These are phyloP conservation scores for Avena insularis DNA, from an alignment of 176 grass and related monocot species.

Conservation along the genomic window DNA sequence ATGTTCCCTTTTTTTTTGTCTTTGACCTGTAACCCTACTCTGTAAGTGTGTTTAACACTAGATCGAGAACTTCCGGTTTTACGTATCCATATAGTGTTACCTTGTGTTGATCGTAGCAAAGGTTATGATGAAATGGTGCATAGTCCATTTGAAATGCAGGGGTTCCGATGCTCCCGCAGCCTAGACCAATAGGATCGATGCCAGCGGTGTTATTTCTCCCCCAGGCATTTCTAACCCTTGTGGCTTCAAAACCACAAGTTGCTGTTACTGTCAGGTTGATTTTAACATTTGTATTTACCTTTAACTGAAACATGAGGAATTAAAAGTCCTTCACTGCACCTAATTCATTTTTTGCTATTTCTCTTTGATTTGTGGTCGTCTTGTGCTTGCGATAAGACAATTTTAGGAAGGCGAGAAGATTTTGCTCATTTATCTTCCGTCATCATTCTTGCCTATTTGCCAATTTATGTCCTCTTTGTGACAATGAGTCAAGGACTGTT, in stretches of 20 bases:
- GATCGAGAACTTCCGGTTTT: background rate
- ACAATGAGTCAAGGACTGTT: too few species aligned
- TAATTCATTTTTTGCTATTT: background rate
- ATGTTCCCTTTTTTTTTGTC: background rate
- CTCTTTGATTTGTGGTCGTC: background rate
- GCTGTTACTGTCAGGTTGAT: background rate
- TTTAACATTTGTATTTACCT: background rate
- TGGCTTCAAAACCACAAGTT: background rate
- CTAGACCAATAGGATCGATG: too few species aligned
- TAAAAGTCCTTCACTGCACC: background rate
- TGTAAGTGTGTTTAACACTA: background rate
- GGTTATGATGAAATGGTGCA: background rate
- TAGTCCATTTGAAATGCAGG: background rate
- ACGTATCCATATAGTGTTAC: background rate
- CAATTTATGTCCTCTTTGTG: too few species aligned
- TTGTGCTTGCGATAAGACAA: too few species aligned
- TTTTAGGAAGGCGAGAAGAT: background rate
- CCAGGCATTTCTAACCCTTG: too few species aligned
- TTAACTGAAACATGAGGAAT: too few species aligned
- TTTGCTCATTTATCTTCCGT: background rate
- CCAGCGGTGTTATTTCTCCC: too few species aligned
- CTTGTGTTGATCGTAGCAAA: background rate
- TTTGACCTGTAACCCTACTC: conserved; percentile 13
- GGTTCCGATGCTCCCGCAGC: too few species aligned
- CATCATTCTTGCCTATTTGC: too few species aligned